Percentiles rank a stretch among this genome's conserved stretches.
These are phyloP conservation scores for Leccinum ochraceum DNA, from an alignment of 768 basidiomycete species.

Conservation along the genomic window DNA sequence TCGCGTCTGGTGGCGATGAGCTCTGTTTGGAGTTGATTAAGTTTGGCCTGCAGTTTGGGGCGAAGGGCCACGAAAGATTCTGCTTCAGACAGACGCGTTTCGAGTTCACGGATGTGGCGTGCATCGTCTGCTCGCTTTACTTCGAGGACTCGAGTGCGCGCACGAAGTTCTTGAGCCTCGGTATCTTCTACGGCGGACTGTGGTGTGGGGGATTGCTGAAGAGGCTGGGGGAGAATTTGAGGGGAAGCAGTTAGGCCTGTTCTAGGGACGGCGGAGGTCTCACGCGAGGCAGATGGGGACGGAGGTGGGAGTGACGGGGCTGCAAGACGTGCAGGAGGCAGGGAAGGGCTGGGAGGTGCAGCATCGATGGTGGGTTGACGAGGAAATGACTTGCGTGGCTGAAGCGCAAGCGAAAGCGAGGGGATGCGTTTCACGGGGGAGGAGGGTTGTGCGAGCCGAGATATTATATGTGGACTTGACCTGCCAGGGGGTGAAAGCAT, in stretches of 20 bases:
- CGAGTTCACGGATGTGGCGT: conserved; percentile 80
- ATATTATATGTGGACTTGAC: conserved; percentile 26
- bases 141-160: conserved; percentile 84
- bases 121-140: conserved; percentile 85
- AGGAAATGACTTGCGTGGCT: conserved; percentile 51
- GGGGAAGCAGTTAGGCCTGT: conserved; percentile 40
- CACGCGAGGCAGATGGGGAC: conserved; percentile 25
- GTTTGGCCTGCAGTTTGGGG: conserved; percentile 91
- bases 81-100: conserved; percentile 80
- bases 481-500: conserved; percentile 33
- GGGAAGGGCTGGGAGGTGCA: conserved; percentile 31
- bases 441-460: conserved; percentile 35
- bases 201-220: conserved; percentile 21
- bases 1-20: conserved; percentile 74
- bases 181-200: conserved; percentile 48
- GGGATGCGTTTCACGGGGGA: conserved; percentile 64
- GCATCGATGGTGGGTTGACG: conserved; percentile 44
- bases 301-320: conserved; percentile 16
- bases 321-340: conserved; percentile 26
- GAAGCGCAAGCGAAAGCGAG: conserved; percentile 44
- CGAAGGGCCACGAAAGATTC: conserved; percentile 80
- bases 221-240: conserved; percentile 24
- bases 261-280: conserved; percentile 24
- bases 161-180: conserved; percentile 77
- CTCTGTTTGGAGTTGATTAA: conserved; percentile 78